Evolutionary conservation across 768 basidiomycete species (phyloP).

Genomic region (Artomyces pyxidatus): DNA sequence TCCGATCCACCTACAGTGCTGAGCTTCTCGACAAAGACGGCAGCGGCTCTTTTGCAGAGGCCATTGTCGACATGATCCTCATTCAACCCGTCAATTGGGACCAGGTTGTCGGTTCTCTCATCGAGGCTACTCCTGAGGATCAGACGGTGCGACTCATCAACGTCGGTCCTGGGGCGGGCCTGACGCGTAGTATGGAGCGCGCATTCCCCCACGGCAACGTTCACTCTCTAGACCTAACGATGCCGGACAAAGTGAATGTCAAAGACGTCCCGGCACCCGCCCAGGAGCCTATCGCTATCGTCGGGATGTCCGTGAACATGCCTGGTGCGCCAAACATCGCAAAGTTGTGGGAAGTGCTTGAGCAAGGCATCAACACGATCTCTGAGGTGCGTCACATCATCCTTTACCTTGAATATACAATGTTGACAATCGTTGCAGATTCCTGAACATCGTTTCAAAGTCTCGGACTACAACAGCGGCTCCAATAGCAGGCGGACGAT

Average conservation of each 20-base stretch:
- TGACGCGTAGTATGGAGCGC: slow-evolving; percentile 32
- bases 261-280: slow-evolving; percentile 14
- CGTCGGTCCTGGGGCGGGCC: slow-evolving; percentile 39
- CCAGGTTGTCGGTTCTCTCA: slow-evolving; percentile 24
- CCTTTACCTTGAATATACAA: background rate
- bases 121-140: slow-evolving; percentile 16
- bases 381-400: slow-evolving; percentile 35
- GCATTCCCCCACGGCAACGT: slow-evolving; percentile 20
- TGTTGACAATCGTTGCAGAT: slow-evolving; percentile 34
- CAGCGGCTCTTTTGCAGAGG: slow-evolving; percentile 6
- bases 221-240: slow-evolving; percentile 2
- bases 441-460: slow-evolving; percentile 48
- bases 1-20: slow-evolving; percentile 13
- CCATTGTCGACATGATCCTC: slow-evolving; percentile 14
- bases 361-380: slow-evolving; percentile 47
- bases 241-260: background rate
- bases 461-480: slow-evolving; percentile 30
- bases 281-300: slow-evolving; percentile 54
- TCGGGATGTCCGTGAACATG: slow-evolving; percentile 59
- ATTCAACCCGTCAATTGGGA: slow-evolving; percentile 35
- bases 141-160: slow-evolving; percentile 34
- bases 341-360: slow-evolving; percentile 53
- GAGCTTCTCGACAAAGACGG: slow-evolving; percentile 1
- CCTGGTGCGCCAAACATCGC: slow-evolving; percentile 42
- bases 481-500: slow-evolving; percentile 32